Evolutionary conservation across 73 alveolate genomes (phyloP), one percentile per base, ranked within the genome.

Genomic region (Blepharisma stoltei): DNA sequence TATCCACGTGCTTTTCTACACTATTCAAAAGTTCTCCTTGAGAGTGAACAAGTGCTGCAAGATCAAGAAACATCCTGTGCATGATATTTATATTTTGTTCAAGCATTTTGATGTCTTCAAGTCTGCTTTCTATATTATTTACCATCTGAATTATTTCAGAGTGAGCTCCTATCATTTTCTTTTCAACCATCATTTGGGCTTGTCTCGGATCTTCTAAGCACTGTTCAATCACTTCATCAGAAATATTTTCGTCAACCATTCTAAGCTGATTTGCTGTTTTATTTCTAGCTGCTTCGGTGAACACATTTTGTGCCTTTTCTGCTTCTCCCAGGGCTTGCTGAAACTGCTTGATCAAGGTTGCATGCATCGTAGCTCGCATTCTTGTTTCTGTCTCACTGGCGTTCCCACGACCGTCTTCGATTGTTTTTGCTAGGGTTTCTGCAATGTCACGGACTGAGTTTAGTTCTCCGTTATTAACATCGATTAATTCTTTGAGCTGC

Each of bases 21-120:
- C 65, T 38, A 69, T 44, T 69, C 65, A 69, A 25, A 11, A 69
- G 25, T 4, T 69, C 79, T 44, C 67, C 65, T n/a, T 69, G 79
- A 7, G 55, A 23, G 20, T 69, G 79, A 14, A 69, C 79, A 11
- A 69, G 60, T 14, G 65, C 79, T 37, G 79, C 79, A 25, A 38
- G 65, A 69, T 69, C 55, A 7, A 69, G 20, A 69, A 69, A 69
- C 65, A 69, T 38, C 20, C 27, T 25, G 27, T 69, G 79, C 55
- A 69, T 38, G 14, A 20, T 18, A 11, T 9, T 69, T 7, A 46
- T 69, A 38, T 44, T 69, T 44, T 69, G 32, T 44, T 69, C 65
- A 1, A 69, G 45, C 9, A 46, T 69, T 43, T 44, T 44, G 0
- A 69, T 69, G 5, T 69, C 79, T 43, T 43, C 27, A 5, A 69